Conservation (phyloP, 1,284 basidiomycete species). For the Boletus sp. region DNA sequence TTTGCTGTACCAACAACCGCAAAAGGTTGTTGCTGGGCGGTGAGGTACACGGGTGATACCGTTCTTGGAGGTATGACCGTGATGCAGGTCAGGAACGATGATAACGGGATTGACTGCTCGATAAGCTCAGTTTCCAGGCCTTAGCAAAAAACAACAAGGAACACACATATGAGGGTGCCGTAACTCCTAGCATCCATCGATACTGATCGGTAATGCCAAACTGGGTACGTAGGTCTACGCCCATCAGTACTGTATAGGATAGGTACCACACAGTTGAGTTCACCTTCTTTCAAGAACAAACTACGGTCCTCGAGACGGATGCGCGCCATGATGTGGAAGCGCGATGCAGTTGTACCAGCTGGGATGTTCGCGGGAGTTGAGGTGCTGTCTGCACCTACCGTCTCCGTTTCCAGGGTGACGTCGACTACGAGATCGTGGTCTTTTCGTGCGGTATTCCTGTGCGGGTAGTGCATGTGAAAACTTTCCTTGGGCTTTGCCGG, state of each 20-base stretch:
- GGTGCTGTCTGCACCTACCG: neutral
- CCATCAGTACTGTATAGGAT: conserved; percentile 2
- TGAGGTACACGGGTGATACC: conserved; percentile 33
- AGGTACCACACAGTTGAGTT: conserved; percentile 10
- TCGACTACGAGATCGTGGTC: conserved; percentile 32
- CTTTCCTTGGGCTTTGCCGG: conserved; percentile 28
- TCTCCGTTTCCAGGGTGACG: neutral
- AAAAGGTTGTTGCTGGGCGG: conserved; percentile 51
- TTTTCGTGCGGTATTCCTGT: conserved; percentile 42
- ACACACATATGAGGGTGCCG: conserved; percentile 68
- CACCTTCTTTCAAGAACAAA: conserved; percentile 56
- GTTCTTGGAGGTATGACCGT: conserved; percentile 39
- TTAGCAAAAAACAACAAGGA: neutral
- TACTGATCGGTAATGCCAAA: conserved; percentile 44
- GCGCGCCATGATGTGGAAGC: conserved; percentile 66
- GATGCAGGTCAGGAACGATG: conserved; percentile 45
- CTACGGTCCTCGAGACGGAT: conserved; percentile 62
- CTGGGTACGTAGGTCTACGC: conserved; percentile 42
- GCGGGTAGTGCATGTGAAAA: conserved; percentile 40
- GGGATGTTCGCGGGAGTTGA: conserved; percentile 13
- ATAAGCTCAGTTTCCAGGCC: conserved; percentile 2
- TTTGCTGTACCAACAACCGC: conserved; percentile 52
- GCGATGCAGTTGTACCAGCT: conserved; percentile 36
- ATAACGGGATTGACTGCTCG: conserved; percentile 33
- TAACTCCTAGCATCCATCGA: conserved; percentile 67